Evolutionary conservation across 2,329 filamentous ascomycete species (phyloP), one percentile per base, ranked within the genome.

Genomic region (Diaporthe amygdali): DNA sequence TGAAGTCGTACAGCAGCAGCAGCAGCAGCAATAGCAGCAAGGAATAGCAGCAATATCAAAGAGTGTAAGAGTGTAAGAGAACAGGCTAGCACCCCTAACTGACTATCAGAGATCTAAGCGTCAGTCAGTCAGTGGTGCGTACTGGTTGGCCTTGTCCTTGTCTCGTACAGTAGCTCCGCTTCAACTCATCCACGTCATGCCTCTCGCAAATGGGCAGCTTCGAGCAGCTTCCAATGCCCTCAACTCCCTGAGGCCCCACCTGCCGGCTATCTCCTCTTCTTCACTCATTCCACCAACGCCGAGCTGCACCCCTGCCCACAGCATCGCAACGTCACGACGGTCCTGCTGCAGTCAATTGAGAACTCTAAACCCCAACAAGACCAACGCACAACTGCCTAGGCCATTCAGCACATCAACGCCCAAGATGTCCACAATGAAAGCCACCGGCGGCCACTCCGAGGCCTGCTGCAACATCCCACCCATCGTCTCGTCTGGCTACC

Each of bases 401-500:
- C 27, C 44, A 8, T 54, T 73, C 68, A 49, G 47, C 41, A 71
- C 71, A 15, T 70, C 70, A 66, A 66, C 71, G 68, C 74, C 76
- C 76, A 78, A 74, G 37, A 81, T 81, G 79, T 78, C 79, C 39
- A 77, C 78, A 6, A 79, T 81, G 78, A 75, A 76, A 67, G 79
- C 79, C 12, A 77, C 70, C 74, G 75, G 77, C 76, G 82, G 81
- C 72, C 82, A 84, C 76, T 82, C 76, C 55, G 80, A 78, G 72
- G 80, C 81, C 71, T 83, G 82, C 79, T 85, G 84, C 78, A 84
- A 81, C 74, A 81, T 84, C 39, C 83, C 87, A 2, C 85, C 86
- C 0, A 81, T 88, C 61, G 79, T 86, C n/a, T 76, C 78, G 17
- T 74, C 79, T 0, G 84, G 81, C 8, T 88, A 88, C 77, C 73